phyloP scores from a whole-genome alignment of 805 yeast genomes.

The Candida maesae region DNA sequence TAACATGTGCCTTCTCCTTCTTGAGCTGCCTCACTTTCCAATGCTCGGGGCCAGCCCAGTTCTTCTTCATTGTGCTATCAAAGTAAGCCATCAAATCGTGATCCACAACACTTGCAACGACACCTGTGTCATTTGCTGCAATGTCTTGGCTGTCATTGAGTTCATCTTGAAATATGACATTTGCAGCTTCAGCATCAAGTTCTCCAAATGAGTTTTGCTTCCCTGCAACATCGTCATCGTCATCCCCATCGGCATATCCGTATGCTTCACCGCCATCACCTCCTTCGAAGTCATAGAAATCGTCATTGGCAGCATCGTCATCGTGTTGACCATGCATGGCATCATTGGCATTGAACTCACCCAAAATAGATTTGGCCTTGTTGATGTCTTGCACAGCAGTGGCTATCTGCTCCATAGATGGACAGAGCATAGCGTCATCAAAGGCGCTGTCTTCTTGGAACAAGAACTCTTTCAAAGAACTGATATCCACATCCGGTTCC shows the following conservation, averaged over 20 bases:
- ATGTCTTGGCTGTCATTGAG: slow-evolving; percentile 17
- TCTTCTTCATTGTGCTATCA: slow-evolving; percentile 61
- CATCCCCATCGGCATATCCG: slow-evolving; percentile 18
- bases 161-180: slow-evolving; percentile 23
- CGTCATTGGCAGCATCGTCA: neutral
- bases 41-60: slow-evolving; percentile 92
- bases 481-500: slow-evolving; percentile 27
- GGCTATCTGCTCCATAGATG: slow-evolving; percentile 51
- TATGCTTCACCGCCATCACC: slow-evolving; percentile 60
- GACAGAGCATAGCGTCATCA: slow-evolving; percentile 49
- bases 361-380: slow-evolving; percentile 26
- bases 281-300: slow-evolving; percentile 58
- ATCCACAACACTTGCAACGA: slow-evolving; percentile 39
- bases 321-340: neutral
- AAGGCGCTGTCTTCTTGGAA: slow-evolving; percentile 26
- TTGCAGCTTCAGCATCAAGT: slow-evolving; percentile 13
- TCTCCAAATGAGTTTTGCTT: slow-evolving; percentile 21
- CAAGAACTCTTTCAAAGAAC: slow-evolving; percentile 24
- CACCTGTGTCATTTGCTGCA: slow-evolving; percentile 11
- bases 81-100: slow-evolving; percentile 73
- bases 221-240: slow-evolving; percentile 18
- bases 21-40: slow-evolving; percentile 76
- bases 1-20: slow-evolving; percentile 8
- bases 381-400: slow-evolving; percentile 43
- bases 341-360: slow-evolving; percentile 8